Evolutionary conservation across 2,329 filamentous ascomycete species (phyloP), one percentile per base, ranked within the genome.

Genomic region (Fusarium circinatum): DNA sequence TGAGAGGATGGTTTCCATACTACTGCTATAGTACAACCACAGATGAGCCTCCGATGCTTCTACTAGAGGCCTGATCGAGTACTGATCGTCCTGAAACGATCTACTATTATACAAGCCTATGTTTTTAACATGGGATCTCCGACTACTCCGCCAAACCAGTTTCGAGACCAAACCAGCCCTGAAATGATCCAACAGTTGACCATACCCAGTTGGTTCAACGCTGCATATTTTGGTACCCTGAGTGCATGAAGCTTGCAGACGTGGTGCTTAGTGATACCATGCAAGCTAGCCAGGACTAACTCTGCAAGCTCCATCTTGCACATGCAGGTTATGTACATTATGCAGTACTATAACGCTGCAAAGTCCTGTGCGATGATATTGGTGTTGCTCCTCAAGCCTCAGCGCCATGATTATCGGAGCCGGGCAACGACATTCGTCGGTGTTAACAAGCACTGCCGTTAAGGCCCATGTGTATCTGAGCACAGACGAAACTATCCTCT

Each of bases 221-320:
- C 65, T 73, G 68, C 75, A 77, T 70, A 64, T 71, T 74, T 62
- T 64, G 62, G 51, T 54, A 61, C 58, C 51, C 26, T 58, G 51
- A 65, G 59, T 54, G 45, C 68, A 66, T 56, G 59, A 48, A 51
- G 45, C 47, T 58, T 58, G 66, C 60, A 65, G 41, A 41, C 52
- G 28, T 59, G 58, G 55, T 58, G 39, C 51, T 52, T 51, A 63
- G 60, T 65, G 65, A 65, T 47, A 64, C 55, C 49, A 57, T 67
- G 63, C 62, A 65, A 45, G 62, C 63, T 57, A 64, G 47, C 38
- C 42, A 70, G 42, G 49, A 34, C 42, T 59, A 61, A 41, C 42
- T 61, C 45, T 49, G 54, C 55, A 59, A 57, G 57, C 58, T 55
- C 71, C 55, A 59, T 57, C 28, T 60, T 73, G 48, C 54, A 65